Evolutionary conservation across 495 filamentous ascomycete species (phyloP), one percentile per base, ranked within the genome.

Genomic region (Achaetomiella virescens): DNA sequence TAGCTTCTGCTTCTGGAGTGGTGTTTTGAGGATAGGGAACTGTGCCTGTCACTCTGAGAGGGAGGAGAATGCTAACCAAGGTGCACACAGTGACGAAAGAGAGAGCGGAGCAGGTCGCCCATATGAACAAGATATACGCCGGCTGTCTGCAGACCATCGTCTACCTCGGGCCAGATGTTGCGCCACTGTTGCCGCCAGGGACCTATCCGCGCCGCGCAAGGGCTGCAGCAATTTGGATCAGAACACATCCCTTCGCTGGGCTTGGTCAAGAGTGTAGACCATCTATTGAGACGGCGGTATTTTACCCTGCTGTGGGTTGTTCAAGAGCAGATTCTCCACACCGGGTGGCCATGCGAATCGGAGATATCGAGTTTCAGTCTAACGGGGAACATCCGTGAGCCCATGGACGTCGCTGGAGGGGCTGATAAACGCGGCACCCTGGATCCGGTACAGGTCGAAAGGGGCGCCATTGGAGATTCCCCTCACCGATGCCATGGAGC

Each of bases 291-390:
- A 14, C 52, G 54, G 12, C 55, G 52, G 22, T 69, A 67, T 47
- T 69, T 69, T 47, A 63, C 44, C 17, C 42, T 64, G 14, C 44
- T 69, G 5, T 69, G 66, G 65, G 60, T 69, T 8, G 57, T 69
- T 7, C 64, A 69, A 35, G 66, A 69, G 43, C 46, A 67, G 27
- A 43, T 67, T 15, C 31, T 63, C 7, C 66, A 0, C 45, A 31
- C 6, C 53, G 33, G 36, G 55, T 55, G 14, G 38, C 64, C 11
- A 60, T 69, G 18, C 50, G 55, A n/a, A 49, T 67, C 11, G 62
- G 58, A 18, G 37, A 60, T 18, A 29, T 62, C 4, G 64, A 69
- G 17, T 60, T 55, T 17, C 40, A 42, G 6, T 21, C 40, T 6
- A 20, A 42, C 18, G 40, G 40, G 5, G 8, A 3, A 22, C 40